phyloP scores from a whole-genome alignment of 441 rosid species.

The Pelargonium australe region DNA sequence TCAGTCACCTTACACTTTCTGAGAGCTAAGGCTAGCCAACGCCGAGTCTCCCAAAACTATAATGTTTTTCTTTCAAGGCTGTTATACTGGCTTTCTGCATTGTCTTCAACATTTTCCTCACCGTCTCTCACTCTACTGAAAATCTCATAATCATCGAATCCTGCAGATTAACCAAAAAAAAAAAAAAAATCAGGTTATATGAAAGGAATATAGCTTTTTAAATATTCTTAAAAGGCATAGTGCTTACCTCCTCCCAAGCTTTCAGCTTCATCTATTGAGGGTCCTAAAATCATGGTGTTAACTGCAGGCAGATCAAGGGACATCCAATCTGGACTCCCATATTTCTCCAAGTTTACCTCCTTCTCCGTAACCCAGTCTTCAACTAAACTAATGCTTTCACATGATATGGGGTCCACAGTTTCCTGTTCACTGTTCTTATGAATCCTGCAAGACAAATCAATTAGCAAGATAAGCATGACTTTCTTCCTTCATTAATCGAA shows the following conservation, averaged over 20 bases:
- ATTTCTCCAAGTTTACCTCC: slow-evolving; percentile 39
- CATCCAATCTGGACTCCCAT: slow-evolving; percentile 63
- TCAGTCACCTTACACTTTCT: slow-evolving; percentile 3
- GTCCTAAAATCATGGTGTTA: slow-evolving; percentile 35
- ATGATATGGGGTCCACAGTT: slow-evolving; percentile 46
- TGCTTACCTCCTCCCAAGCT: slow-evolving; percentile 55
- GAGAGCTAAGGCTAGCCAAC: not conserved
- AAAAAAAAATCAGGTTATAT: slow-evolving; percentile 7
- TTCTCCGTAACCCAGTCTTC: slow-evolving; percentile 77
- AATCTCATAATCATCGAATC: slow-evolving; percentile 72
- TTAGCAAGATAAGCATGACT: slow-evolving; percentile 12
- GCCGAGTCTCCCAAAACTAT: not conserved
- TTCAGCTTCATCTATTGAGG: slow-evolving; percentile 48
- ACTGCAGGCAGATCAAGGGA: slow-evolving; percentile 41
- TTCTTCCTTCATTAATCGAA: slow-evolving; percentile 1
- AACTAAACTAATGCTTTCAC: slow-evolving; percentile 30
- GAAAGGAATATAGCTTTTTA: slow-evolving; percentile 6
- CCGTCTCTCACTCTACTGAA: slow-evolving; percentile 37
- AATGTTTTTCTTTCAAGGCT: not conserved
- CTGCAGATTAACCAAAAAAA: slow-evolving; percentile 32
- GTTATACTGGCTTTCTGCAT: slow-evolving; percentile 18
- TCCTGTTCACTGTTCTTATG: slow-evolving; percentile 35
- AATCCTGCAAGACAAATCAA: slow-evolving; percentile 23
- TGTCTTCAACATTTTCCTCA: slow-evolving; percentile 38
- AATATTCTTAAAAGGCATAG: slow-evolving; percentile 7